Evolutionary conservation across 495 filamentous ascomycete species (phyloP).

Genomic region (Neurospora sp.): DNA sequence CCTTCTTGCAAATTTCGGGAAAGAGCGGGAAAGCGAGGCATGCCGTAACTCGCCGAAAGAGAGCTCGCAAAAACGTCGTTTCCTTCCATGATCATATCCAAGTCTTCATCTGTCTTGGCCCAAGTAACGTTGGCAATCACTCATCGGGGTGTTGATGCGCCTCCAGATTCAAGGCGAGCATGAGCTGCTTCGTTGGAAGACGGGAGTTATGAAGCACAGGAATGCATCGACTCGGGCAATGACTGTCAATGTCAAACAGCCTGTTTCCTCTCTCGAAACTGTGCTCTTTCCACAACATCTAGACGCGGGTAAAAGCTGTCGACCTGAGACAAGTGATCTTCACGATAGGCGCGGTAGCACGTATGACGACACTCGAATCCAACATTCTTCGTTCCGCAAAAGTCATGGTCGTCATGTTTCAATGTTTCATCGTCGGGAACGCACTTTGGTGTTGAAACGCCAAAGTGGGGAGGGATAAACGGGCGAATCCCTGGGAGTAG

Average conservation of each 20-base stretch:
- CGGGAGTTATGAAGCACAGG: not conserved
- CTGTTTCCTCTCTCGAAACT: not conserved
- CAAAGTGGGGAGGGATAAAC: not conserved
- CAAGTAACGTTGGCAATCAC: too few relatives aligned
- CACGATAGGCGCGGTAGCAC: not conserved
- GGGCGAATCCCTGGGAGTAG: not conserved
- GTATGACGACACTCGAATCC: not conserved
- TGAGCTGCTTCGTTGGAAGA: not conserved
- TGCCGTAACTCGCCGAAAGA: too few relatives aligned
- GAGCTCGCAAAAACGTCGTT: too few relatives aligned
- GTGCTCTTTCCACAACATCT: not conserved
- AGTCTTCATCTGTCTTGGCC: too few relatives aligned
- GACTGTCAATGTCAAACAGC: not conserved
- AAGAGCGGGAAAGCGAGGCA: too few relatives aligned
- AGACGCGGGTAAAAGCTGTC: not conserved
- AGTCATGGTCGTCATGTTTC: not conserved
- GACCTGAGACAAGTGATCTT: not conserved
- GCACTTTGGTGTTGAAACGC: not conserved
- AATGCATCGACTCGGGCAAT: not conserved
- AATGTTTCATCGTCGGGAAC: not conserved
- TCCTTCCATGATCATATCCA: too few relatives aligned
- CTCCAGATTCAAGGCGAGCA: too few relatives aligned
- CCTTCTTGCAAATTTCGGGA: too few relatives aligned
- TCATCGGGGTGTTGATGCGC: too few relatives aligned
- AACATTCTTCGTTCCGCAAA: not conserved